These are phyloP conservation scores for Camptophora hylomeconis DNA, from an alignment of 2,329 filamentous ascomycete species.

Conservation along the genomic window DNA sequence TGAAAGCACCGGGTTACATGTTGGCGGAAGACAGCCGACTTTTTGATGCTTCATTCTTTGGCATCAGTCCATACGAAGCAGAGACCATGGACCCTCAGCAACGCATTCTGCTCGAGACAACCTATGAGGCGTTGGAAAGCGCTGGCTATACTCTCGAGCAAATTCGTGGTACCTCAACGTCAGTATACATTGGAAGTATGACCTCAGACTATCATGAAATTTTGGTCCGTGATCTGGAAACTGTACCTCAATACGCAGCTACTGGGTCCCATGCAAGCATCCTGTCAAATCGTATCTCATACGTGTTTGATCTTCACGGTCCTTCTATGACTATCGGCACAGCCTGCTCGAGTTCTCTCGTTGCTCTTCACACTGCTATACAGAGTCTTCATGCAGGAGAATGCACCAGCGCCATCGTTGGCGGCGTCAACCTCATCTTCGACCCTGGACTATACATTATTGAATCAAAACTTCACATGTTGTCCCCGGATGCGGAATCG, in stretches of 20 bases:
- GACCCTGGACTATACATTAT: slow-evolving; percentile 5
- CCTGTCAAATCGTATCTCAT: slow-evolving; percentile 27
- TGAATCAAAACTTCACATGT: slow-evolving; percentile 23
- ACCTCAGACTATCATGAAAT: slow-evolving; percentile 20
- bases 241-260: slow-evolving; percentile 11
- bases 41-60: slow-evolving; percentile 24
- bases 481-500: slow-evolving; percentile 40
- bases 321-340: slow-evolving; percentile 34
- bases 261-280: slow-evolving; percentile 26
- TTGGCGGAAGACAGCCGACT: too few species aligned
- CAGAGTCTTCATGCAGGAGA: slow-evolving; percentile 21
- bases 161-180: slow-evolving; percentile 21
- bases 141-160: slow-evolving; percentile 18
- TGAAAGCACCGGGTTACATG: too few species aligned
- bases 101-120: slow-evolving; percentile 19
- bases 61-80: slow-evolving; percentile 17
- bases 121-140: slow-evolving; percentile 20
- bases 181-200: slow-evolving; percentile 22
- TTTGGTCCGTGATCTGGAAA: slow-evolving; percentile 12
- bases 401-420: slow-evolving; percentile 18
- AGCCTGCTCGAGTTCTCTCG: slow-evolving; percentile 32
- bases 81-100: slow-evolving; percentile 23
- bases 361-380: slow-evolving; percentile 24
- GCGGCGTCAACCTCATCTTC: slow-evolving; percentile 8
- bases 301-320: slow-evolving; percentile 28